These are phyloP conservation scores for Russula emetica DNA, from an alignment of 768 basidiomycete genomes.

Conservation along the genomic window DNA sequence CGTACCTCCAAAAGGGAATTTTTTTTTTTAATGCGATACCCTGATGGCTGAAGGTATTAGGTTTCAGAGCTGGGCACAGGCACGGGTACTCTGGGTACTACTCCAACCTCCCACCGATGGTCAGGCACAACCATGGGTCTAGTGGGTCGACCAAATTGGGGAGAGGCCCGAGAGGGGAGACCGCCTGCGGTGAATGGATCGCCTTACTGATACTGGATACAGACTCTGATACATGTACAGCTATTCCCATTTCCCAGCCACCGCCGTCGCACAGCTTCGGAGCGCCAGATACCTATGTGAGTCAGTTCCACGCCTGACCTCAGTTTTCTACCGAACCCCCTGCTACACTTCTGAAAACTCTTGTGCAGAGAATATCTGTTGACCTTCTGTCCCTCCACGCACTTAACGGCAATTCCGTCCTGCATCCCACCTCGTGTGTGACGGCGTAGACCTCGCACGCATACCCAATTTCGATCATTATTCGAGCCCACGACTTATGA, in stretches of 20 bases:
- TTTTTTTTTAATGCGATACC: too few relatives aligned
- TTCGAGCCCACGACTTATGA: neutral
- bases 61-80: neutral
- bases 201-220: neutral
- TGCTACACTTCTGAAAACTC: neutral
- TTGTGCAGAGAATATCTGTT: neutral
- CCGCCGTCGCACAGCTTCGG: neutral
- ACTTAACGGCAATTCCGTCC: neutral
- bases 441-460: too few relatives aligned
- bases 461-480: neutral
- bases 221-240: neutral
- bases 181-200: neutral
- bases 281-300: neutral
- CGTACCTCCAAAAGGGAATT: neutral
- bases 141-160: neutral
- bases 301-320: neutral
- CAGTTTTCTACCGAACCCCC: neutral
- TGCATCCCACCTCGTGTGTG: neutral
- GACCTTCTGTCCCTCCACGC: neutral
- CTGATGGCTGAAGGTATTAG: neutral
- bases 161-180: neutral
- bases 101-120: too few relatives aligned
- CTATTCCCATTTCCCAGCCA: too few relatives aligned
- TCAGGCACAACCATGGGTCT: too few relatives aligned
- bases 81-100: neutral